Conservation (phyloP, 2,329 filamentous ascomycete genomes). For the Fusarium nygamai region DNA sequence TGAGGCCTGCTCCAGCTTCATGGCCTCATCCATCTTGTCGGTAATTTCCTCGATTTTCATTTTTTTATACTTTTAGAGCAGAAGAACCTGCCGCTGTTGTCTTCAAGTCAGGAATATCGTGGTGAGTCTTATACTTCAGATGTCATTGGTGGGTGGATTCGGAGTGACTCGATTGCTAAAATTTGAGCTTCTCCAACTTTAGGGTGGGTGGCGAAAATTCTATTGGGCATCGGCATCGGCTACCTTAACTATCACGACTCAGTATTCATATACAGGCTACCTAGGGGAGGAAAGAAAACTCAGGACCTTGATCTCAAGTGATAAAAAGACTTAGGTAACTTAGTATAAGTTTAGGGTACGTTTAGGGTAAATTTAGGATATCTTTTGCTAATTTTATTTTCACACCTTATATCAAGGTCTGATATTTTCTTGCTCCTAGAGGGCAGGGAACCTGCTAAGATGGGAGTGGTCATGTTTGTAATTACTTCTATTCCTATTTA, state of each 20-base stretch:
- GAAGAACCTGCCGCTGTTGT: neutral
- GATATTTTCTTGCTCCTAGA: too few relatives aligned
- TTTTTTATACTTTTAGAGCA: slow-evolving; percentile 11
- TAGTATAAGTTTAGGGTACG: too few relatives aligned
- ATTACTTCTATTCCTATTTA: slow-evolving; percentile 18
- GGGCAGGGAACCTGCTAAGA: neutral
- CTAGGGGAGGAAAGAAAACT: too few relatives aligned
- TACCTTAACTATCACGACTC: slow-evolving; percentile 9
- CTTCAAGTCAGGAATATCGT: neutral
- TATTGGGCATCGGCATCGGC: slow-evolving; percentile 39
- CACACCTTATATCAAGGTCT: too few relatives aligned
- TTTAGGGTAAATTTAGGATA: too few relatives aligned
- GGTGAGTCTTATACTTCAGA: slow-evolving; percentile 9
- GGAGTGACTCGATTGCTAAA: slow-evolving; percentile 31
- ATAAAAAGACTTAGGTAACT: too few relatives aligned
- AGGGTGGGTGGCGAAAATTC: slow-evolving; percentile 38
- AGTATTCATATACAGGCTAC: neutral
- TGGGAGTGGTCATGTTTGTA: neutral
- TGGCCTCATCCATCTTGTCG: slow-evolving; percentile 52
- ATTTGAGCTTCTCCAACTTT: slow-evolving; percentile 42
- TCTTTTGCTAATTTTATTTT: too few relatives aligned
- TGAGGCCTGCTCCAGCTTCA: slow-evolving; percentile 37
- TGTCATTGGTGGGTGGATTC: slow-evolving; percentile 14
- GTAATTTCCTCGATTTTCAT: slow-evolving; percentile 57
- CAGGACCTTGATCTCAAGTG: too few relatives aligned